Conservation (phyloP, 176 grass and related monocot genomes). For the Ananas comosus region DNA sequence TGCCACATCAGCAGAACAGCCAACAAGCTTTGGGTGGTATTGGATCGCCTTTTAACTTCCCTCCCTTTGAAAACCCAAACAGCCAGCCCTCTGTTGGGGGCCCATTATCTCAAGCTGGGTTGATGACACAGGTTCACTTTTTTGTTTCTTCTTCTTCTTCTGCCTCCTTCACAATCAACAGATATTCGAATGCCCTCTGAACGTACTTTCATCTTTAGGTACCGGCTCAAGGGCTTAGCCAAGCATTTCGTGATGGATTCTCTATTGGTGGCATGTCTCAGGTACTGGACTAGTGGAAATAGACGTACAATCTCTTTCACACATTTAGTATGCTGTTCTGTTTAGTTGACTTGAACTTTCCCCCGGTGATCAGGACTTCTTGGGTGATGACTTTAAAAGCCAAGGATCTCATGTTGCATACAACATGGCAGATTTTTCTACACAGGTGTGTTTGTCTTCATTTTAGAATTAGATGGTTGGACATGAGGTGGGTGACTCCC, state of each 20-base stretch:
- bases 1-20: constrained; percentile 85
- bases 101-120: constrained; percentile 71
- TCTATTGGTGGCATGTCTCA: constrained; percentile 98
- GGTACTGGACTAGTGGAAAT: constrained; percentile 29
- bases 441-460: constrained; percentile 43
- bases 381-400: constrained; percentile 96
- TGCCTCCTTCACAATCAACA: neutral
- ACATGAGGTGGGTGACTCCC: neutral
- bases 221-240: constrained; percentile 92
- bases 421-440: constrained; percentile 93
- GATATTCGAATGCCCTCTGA: constrained; percentile 1
- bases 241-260: constrained; percentile 94
- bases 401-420: constrained; percentile 96
- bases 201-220: constrained; percentile 36
- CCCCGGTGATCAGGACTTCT: constrained; percentile 61
- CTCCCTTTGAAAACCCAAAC: constrained; percentile 58
- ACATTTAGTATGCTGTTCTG: neutral
- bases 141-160: constrained; percentile 1
- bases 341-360: constrained; percentile 7
- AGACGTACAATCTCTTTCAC: constrained; percentile 13
- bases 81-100: constrained; percentile 82
- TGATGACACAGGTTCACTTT: constrained; percentile 87
- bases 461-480: neutral
- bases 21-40: constrained; percentile 63
- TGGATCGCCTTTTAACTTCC: constrained; percentile 55